Base-by-base conservation (phyloP, 2,329 filamentous ascomycete species). In the Didymella sp. region DNA sequence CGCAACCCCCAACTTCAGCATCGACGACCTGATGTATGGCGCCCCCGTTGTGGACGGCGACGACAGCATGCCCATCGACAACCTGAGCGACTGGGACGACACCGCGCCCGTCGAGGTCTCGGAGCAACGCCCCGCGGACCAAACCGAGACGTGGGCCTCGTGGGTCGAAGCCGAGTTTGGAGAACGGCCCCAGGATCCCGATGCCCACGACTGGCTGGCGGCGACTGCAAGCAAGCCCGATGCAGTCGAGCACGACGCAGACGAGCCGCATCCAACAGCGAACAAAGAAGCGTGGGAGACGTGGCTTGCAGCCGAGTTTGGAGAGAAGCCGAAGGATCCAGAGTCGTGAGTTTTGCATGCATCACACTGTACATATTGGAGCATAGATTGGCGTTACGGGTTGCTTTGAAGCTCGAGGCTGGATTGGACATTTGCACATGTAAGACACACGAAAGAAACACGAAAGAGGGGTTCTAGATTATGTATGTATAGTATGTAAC, bases 151-250 rank as follows among this genome's bases (percentile, higher is more conserved):
- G 12, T 73, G 69, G 70, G 59, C 63, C 8, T 58, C 62, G 8
- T 73, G 70, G 69, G 46, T 72, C 3, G 69, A 71, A 41, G 62
- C 67, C 22, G 70, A 73, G 35, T 63, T 72, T 46, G 67, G 69
- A 31, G 61, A 65, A 22, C 62, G 57, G 46, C 67, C 67, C 3
- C 57, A 62, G 17, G 62, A 69, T 13, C 64, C 66, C 6, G 55
- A 69, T 41, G 59, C 59, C 4, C 63, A 53, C 13, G 54, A 57
- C 19, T 52, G 54, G 48, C 31, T 57, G 38, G 43, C 54, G 15
- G 48, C 48, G 24, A 44, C 24, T 11, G 27, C 54, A 19, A 51
- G 53, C 11, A 41, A 31, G 24, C 22, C 47, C 13, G 19, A 25
- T 11, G 19, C 17, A 24, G 21, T n/a, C 11, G 35, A 31, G 24